These are phyloP conservation scores for Suhomyces taliae DNA, from an alignment of 1,139 yeast species.

Conservation along the genomic window DNA sequence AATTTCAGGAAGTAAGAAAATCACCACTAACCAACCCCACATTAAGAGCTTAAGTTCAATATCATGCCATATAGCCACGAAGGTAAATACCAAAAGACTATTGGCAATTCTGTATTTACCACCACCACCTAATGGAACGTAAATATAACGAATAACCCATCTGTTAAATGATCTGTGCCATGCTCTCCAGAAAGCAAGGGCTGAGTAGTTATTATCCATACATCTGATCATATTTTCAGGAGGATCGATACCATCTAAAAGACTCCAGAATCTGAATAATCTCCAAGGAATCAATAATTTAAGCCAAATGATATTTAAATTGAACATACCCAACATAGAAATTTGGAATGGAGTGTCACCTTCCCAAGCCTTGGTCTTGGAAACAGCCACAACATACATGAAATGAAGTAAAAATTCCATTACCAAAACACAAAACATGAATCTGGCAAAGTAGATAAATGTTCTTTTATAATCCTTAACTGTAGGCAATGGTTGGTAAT, in stretches of 20 bases:
- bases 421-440: conserved; percentile 68
- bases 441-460: conserved; percentile 61
- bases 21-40: conserved; percentile 96
- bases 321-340: conserved; percentile 91
- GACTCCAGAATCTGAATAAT: conserved; percentile 87
- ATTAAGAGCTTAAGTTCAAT: conserved; percentile 78
- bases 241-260: conserved; percentile 88
- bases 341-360: conserved; percentile 90
- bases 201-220: conserved; percentile 90
- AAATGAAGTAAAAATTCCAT: conserved; percentile 90
- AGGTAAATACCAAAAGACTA: conserved; percentile 85
- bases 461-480: conserved; percentile 52
- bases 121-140: conserved; percentile 86
- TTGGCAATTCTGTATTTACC: conserved; percentile 66
- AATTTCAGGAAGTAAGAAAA: conserved; percentile 88
- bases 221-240: conserved; percentile 98
- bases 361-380: conserved; percentile 86
- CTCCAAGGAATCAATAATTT: conserved; percentile 95
- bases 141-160: conserved; percentile 82
- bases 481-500: conserved; percentile 46
- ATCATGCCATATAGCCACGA: conserved; percentile 99
- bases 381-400: conserved; percentile 91
- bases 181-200: conserved; percentile 95
- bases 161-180: conserved; percentile 96
- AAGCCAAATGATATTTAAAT: conserved; percentile 88